Evolutionary conservation across 1,284 basidiomycete species (phyloP), one percentile per base, ranked within the genome.

Genomic region (Microbotryomycetes sp.): DNA sequence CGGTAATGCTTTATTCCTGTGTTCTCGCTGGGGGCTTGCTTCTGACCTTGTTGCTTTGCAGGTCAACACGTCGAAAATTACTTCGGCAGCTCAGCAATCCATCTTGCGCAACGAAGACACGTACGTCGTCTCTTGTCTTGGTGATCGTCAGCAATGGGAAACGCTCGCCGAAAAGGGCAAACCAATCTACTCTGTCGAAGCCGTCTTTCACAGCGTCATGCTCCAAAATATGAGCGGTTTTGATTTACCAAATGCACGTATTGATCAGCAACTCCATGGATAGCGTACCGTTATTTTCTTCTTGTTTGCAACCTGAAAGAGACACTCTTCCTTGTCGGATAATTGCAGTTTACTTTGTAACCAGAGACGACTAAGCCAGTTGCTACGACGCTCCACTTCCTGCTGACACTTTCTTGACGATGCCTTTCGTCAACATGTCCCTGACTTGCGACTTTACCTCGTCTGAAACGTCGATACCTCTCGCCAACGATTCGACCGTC

Each of bases 401-500:
- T 18, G 35, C 35, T 11, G 11, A 11, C 5, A 67, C 48, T 31
- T 47, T 51, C 41, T 78, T 79, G 6, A 81, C 76, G 52, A 82
- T 75, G 2, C 84, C 85, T 68, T 81, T 83, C 31, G 69, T 66
- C 47, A 86, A 72, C 80, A 86, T 80, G 41, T 76, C 69, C 45
- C 74, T 70, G 3, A 85, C 70, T 65, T 85, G 80, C 24, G 75
- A 65, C 27, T 56, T 66, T 4, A 75, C 75, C 50, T 66, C 35
- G 9, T 41, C 11, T 41, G 35, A 41, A 9, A 18, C 18, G 18
- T 41, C 35, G 18, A 41, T 41, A 18, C 18, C 73, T 21, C 71
- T 68, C n/a, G 81, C 81, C 56, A 56, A 15, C 41, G 41, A 56
- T 27, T 53, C 15, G 57, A 30, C 9, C 45, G 35, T 11, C 4